A percentile compares a stretch with the other conserved stretches of the same genome.
These are phyloP conservation scores for Lachancea kluyveri DNA, from an alignment of 805 yeast species.

Conservation along the genomic window DNA sequence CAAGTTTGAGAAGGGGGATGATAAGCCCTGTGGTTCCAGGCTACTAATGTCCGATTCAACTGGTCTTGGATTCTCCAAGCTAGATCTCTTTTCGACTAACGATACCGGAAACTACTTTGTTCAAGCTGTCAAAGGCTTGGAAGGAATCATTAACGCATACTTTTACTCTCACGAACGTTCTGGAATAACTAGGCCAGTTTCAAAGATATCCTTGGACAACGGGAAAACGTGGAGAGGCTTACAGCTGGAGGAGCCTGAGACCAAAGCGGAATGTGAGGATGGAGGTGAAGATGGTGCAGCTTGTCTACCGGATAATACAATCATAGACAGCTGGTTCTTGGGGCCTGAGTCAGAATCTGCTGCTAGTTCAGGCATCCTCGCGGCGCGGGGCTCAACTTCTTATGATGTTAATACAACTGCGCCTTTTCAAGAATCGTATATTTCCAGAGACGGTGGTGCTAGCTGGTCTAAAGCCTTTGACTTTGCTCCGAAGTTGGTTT, in stretches of 20 bases:
- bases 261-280: conserved; percentile 32
- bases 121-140: conserved; percentile 1
- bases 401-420: conserved; percentile 14
- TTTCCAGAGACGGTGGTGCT: conserved; percentile 75
- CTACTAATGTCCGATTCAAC: conserved; percentile 26
- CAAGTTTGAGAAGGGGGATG: conserved; percentile 11
- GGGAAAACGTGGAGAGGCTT: conserved; percentile 50
- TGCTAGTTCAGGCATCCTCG: conserved; percentile 42
- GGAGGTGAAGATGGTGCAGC: conserved; percentile 42
- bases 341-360: too few species aligned
- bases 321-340: too few species aligned
- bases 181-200: too few species aligned
- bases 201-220: conserved; percentile 44
- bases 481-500: conserved; percentile 46
- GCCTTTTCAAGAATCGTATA: conserved; percentile 26
- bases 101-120: conserved; percentile 3
- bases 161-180: too few species aligned
- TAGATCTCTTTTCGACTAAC: conserved; percentile 1
- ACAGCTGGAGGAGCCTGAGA: conserved; percentile 38
- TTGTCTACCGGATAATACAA: conserved; percentile 35
- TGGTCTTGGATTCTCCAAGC: conserved; percentile 23
- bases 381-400: conserved; percentile 16
- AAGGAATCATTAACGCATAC: conserved; percentile 2
- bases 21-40: conserved; percentile 8
- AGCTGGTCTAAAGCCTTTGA: conserved; percentile 57